phyloP scores from a whole-genome alignment of 805 yeast genomes.

The Ogataea sp. region DNA sequence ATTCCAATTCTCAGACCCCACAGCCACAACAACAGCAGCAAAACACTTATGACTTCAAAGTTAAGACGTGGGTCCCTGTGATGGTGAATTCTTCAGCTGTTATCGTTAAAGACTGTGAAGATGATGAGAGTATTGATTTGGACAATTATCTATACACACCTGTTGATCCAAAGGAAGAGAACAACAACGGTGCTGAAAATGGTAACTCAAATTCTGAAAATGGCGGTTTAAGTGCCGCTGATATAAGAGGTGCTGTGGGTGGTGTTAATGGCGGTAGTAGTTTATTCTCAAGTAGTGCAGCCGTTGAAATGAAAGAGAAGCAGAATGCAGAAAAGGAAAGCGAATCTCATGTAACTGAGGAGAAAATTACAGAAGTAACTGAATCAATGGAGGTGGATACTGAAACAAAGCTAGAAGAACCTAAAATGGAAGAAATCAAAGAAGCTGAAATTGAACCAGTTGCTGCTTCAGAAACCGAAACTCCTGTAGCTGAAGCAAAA shows the following conservation, averaged over 20 bases:
- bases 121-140: slow-evolving; percentile 33
- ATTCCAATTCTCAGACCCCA: slow-evolving; percentile 19
- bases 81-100: slow-evolving; percentile 5
- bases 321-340: not conserved
- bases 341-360: too few relatives aligned
- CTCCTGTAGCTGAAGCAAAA: not conserved
- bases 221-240: slow-evolving; percentile 27
- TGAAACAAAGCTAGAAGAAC: too few relatives aligned
- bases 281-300: slow-evolving; percentile 24
- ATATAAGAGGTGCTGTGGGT: slow-evolving; percentile 34
- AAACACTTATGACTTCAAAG: slow-evolving; percentile 22
- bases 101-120: slow-evolving; percentile 14
- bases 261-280: slow-evolving; percentile 24
- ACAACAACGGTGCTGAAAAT: slow-evolving; percentile 4
- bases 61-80: slow-evolving; percentile 25
- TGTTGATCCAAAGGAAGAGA: not conserved
- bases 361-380: too few relatives aligned
- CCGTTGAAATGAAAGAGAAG: slow-evolving; percentile 13
- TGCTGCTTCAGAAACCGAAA: not conserved
- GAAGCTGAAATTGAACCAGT: not conserved
- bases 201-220: slow-evolving; percentile 6
- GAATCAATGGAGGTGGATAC: too few relatives aligned
- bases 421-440: not conserved
- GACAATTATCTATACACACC: slow-evolving; percentile 19
- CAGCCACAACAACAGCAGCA: slow-evolving; percentile 17